Conservation (phyloP, 1,139 yeast genomes). For the Diutina siamensis region DNA sequence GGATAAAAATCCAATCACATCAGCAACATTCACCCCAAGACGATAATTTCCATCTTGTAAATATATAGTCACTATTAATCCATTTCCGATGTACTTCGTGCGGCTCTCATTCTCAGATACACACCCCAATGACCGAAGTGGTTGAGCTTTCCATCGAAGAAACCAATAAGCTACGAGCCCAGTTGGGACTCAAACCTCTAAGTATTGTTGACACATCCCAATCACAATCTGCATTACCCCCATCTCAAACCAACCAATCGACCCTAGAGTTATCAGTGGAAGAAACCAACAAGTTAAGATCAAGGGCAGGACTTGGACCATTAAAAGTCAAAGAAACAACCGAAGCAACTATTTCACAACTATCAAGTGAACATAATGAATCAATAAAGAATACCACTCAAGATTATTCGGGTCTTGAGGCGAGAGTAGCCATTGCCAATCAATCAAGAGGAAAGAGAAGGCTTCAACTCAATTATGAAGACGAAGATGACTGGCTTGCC, state of each 20-base stretch:
- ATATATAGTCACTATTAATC: neutral
- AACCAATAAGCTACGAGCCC: conserved; percentile 37
- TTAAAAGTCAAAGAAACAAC: conserved; percentile 10
- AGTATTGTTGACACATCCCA: too few species aligned
- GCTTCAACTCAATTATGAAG: conserved; percentile 8
- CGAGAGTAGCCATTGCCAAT: conserved; percentile 13
- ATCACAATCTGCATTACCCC: too few species aligned
- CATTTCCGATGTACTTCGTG: neutral
- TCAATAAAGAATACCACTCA: too few species aligned
- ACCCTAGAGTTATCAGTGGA: conserved; percentile 6
- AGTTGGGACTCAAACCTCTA: conserved; percentile 39
- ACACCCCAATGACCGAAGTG: conserved; percentile 6
- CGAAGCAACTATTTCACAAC: conserved; percentile 6
- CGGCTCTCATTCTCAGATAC: neutral
- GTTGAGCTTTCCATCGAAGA: conserved; percentile 34
- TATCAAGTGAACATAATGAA: too few species aligned
- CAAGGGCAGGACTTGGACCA: conserved; percentile 11
- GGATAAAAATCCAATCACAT: neutral
- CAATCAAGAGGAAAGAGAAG: conserved; percentile 13
- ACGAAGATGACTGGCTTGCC: conserved; percentile 5
- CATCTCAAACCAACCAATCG: neutral
- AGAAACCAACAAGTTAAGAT: conserved; percentile 8
- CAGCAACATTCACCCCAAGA: neutral
- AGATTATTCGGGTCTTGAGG: too few species aligned
- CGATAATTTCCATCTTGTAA: neutral